Percentiles rank a stretch among this genome's conserved stretches.
Evolutionary conservation across 805 yeast genomes (phyloP).

Genomic region (Saccharomycopsis vini): DNA sequence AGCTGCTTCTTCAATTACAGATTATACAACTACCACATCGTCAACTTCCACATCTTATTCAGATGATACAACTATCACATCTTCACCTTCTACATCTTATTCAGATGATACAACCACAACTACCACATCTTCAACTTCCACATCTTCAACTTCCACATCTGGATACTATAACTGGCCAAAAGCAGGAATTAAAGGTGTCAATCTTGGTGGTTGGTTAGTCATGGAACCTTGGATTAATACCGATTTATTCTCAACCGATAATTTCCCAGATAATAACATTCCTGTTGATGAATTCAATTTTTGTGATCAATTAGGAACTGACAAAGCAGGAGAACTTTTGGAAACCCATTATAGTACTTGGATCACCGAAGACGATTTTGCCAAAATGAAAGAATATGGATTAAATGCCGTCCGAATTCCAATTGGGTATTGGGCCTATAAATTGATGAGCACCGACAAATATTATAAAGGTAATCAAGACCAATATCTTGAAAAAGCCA

Average conservation of each 20-base stretch:
- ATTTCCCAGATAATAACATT: conserved; percentile 30
- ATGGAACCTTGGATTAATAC: conserved; percentile 68
- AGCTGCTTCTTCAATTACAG: too few relatives aligned
- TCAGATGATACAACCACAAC: too few relatives aligned
- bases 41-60: too few relatives aligned
- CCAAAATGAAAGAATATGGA: conserved; percentile 41
- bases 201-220: conserved; percentile 67
- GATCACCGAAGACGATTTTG: conserved; percentile 51
- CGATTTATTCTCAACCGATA: conserved; percentile 38
- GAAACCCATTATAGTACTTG: conserved; percentile 48
- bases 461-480: conserved; percentile 55
- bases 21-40: too few relatives aligned
- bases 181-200: conserved; percentile 32
- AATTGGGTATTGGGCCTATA: conserved; percentile 69
- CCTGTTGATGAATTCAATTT: conserved; percentile 57
- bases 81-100: too few relatives aligned
- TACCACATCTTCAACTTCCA: neutral
- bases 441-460: conserved; percentile 39
- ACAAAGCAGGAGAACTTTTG: conserved; percentile 34
- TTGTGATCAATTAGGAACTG: conserved; percentile 40
- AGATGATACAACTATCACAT: too few relatives aligned
- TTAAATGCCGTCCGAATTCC: conserved; percentile 67
- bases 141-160: conserved; percentile 6
- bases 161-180: conserved; percentile 6
- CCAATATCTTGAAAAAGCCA: conserved; percentile 51